phyloP scores from a whole-genome alignment of 1,284 basidiomycete species.

The Uromyces viciae-fabae region DNA sequence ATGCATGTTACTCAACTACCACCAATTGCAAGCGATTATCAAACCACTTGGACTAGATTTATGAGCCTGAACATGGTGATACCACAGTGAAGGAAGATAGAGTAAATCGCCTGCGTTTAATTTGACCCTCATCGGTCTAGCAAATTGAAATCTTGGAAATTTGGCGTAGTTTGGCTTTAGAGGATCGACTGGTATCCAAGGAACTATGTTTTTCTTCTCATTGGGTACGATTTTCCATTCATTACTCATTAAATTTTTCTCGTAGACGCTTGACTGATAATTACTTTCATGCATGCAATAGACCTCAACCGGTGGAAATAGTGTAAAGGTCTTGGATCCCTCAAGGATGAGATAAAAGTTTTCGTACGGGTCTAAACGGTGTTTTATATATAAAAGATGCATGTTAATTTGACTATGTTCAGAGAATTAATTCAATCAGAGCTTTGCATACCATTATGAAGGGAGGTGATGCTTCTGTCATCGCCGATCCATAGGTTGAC shows the following conservation, averaged over 20 bases:
- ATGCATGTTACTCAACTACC: conserved; percentile 32
- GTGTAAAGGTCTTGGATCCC: conserved; percentile 75
- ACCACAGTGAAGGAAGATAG: conserved; percentile 87
- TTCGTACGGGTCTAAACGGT: conserved; percentile 89
- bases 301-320: conserved; percentile 80
- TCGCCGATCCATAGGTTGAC: conserved; percentile 89
- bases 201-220: conserved; percentile 52
- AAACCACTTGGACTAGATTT: background rate
- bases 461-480: conserved; percentile 68
- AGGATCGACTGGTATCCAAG: conserved; percentile 52
- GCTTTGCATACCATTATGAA: conserved; percentile 68
- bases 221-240: conserved; percentile 43
- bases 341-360: conserved; percentile 82
- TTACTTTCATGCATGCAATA: conserved; percentile 65
- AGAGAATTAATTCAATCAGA: background rate
- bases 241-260: conserved; percentile 45
- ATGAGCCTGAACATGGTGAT: conserved; percentile 72
- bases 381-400: too few species aligned
- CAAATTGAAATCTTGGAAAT: conserved; percentile 57
- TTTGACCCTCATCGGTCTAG: conserved; percentile 65
- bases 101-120: conserved; percentile 71
- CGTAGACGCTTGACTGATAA: conserved; percentile 15
- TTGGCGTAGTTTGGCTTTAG: conserved; percentile 26
- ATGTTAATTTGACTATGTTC: too few species aligned
- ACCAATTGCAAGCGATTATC: conserved; percentile 42